A percentile compares a stretch with the other conserved stretches of the same genome.
phyloP scores from a whole-genome alignment of 2,329 filamentous ascomycete species.

The Nothophoma quercina region DNA sequence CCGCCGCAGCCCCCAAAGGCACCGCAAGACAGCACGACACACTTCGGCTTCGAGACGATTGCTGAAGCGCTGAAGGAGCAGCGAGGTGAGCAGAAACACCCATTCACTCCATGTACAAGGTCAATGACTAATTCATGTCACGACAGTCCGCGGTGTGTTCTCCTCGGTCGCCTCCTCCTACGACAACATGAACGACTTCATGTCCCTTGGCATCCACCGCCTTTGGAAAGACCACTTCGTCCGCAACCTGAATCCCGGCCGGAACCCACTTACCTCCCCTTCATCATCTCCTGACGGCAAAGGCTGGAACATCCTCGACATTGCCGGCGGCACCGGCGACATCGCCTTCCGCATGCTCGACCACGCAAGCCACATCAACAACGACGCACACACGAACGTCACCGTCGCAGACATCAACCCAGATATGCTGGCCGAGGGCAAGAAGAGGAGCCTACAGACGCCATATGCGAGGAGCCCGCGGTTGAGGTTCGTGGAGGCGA shows the following conservation, averaged over 20 bases:
- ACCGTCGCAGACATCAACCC: conserved; percentile 97
- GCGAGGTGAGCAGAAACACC: conserved; percentile 56
- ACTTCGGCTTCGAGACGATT: conserved; percentile 90
- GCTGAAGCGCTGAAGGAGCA: conserved; percentile 80
- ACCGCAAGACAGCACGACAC: conserved; percentile 66
- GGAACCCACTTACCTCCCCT: conserved; percentile 50
- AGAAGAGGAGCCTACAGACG: conserved; percentile 74
- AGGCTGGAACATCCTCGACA: conserved; percentile 84
- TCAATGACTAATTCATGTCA: conserved; percentile 15
- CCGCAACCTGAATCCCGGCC: conserved; percentile 84
- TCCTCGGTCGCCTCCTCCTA: conserved; percentile 94
- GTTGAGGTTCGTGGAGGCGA: conserved; percentile 83
- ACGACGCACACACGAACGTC: conserved; percentile 80
- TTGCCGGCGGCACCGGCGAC: conserved; percentile 95
- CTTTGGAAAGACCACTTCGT: conserved; percentile 99
- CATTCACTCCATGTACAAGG: background rate
- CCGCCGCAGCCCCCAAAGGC: conserved; percentile 46
- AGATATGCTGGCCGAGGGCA: conserved; percentile 89
- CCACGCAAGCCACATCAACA: conserved; percentile 81
- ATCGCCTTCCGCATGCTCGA: conserved; percentile 97
- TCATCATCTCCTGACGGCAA: conserved; percentile 29
- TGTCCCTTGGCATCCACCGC: conserved; percentile 96
- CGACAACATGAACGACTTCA: conserved; percentile 98
- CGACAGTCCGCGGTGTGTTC: conserved; percentile 83
- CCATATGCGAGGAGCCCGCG: conserved; percentile 64